Evolutionary conservation across 805 yeast species (phyloP), one percentile per base, ranked within the genome.

Genomic region (Yarrowia hollandica): DNA sequence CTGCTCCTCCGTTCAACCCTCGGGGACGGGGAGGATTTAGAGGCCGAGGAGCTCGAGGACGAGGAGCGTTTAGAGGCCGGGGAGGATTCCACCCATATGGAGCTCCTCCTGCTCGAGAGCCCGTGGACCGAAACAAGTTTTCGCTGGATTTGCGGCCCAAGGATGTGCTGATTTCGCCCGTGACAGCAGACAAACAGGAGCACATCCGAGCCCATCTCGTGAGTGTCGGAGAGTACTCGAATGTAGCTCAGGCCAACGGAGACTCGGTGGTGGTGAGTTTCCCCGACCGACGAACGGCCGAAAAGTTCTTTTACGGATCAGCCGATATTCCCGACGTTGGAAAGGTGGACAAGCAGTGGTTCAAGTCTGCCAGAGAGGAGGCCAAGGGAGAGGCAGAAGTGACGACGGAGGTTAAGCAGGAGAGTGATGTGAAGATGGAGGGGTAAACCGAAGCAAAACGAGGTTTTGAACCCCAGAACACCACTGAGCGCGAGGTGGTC

Each of bases 101-200:
- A 16, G 55, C 65, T 25, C 68, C 69, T 8, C 60, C 66, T 2
- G 48, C 64, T 11, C 60, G 69, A 15, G 66, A 65, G 18, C 68
- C 62, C 30, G 57, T 52, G 31, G 44, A 35, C 25, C 14, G 58
- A 37, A 5, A 33, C 25, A 52, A 52, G 34, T 52, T 35, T 14
- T 16, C 34, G 11, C 65, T 75, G 16, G 79, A 75, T 61, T 63
- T 73, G 30, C 68, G 79, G 12, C 75, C 79, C 7, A 72, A 69
- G 59, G 62, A 65, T 25, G 72, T 75, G 4, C 54, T 63, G n/a
- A 66, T 76, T 8, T 39, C 52, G 5, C 74, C 74, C 5, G 63
- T 75, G 2, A 39, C 68, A 1, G 62, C 63, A 14, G 69, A 66
- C 15, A 64, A 63, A 30, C 72, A 71, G 54, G 78, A 74, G 60